Percentiles rank a stretch among this genome's conserved stretches.
phyloP scores from a whole-genome alignment of 1,284 basidiomycete species.

The Rhodotorula mucilaginosa region DNA sequence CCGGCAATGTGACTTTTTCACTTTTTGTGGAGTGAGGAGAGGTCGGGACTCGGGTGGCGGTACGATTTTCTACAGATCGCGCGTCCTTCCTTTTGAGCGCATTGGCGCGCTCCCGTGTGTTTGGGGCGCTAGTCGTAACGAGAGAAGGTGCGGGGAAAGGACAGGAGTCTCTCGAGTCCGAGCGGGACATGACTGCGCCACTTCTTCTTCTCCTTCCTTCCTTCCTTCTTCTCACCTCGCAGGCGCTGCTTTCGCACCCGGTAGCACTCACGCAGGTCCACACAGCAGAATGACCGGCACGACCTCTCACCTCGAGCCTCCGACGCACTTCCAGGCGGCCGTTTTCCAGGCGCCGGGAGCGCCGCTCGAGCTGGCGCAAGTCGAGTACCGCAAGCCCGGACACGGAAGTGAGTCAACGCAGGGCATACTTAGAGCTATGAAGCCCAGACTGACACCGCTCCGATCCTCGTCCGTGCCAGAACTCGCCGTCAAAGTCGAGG shows the following conservation, averaged over 20 bases:
- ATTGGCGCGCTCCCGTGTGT: neutral
- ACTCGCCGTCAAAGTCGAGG: slow-evolving; percentile 16
- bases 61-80: too few relatives aligned
- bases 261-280: too few relatives aligned
- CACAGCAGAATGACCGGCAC: neutral
- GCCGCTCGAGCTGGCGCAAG: slow-evolving; percentile 5
- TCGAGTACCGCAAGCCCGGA: slow-evolving; percentile 18
- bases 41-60: neutral
- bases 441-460: neutral
- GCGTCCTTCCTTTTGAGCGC: too few relatives aligned
- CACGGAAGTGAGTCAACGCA: neutral
- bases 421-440: neutral
- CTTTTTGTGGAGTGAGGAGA: neutral
- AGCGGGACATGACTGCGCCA: neutral
- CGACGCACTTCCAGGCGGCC: slow-evolving; percentile 9
- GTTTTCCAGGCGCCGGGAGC: neutral
- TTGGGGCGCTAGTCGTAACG: neutral
- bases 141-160: neutral
- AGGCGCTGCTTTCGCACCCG: neutral
- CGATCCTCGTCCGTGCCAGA: slow-evolving; percentile 3
- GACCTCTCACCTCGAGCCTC: neutral
- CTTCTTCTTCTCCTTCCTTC: neutral
- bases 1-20: too few relatives aligned
- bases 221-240: neutral
- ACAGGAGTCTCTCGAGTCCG: neutral